Base-by-base conservation (phyloP, 805 yeast species). In the Candida argentea region DNA sequence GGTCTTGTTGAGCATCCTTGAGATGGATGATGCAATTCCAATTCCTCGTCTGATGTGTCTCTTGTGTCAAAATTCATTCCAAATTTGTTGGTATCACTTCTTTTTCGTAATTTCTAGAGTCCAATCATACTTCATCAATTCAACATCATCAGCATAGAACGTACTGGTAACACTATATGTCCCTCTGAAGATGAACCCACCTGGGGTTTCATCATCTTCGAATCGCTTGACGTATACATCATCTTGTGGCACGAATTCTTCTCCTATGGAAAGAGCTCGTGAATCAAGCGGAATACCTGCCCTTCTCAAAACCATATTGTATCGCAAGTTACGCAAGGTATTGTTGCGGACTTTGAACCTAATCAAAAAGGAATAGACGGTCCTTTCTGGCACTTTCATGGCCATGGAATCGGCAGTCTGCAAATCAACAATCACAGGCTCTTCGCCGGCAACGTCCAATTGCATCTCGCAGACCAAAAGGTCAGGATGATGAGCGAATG, bases 141-240 rank as follows among this genome's bases (percentile, higher is more conserved):
- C 46, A 32, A 50, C 55, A 14, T 40, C 62, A 13, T 43, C 52
- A n/a, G 54, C 48, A 28, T 30, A 43, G 43, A 60, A 61, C 6
- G 55, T 52, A 16, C 57, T 51, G 5, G 39, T 40, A 30, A 57
- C 52, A 8, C 46, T 40, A 39, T 42, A 52, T 19, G 34, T 33
- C 5, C 61, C 65, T 42, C 65, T 56, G 25, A 53, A 36, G 21
- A 58, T 42, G 40, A 48, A 58, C 13, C 67, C 65, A 32, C 51
- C 48, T 5, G 67, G 67, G 21, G 65, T 51, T 5, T 41, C 40
- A 33, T 60, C 65, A 29, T 46, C 48, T 6, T 48, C 52, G 34
- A 55, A 56, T 5, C 41, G 38, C 27, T 46, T 45, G 12, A 38
- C n/a, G 37, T 56, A 50, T 2, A 45, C 39, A 30, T 56, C 57